A percentile compares a stretch with the other conserved stretches of the same genome.
phyloP scores from a whole-genome alignment of 2,329 filamentous ascomycete genomes.

The Neonectria magnoliae region DNA sequence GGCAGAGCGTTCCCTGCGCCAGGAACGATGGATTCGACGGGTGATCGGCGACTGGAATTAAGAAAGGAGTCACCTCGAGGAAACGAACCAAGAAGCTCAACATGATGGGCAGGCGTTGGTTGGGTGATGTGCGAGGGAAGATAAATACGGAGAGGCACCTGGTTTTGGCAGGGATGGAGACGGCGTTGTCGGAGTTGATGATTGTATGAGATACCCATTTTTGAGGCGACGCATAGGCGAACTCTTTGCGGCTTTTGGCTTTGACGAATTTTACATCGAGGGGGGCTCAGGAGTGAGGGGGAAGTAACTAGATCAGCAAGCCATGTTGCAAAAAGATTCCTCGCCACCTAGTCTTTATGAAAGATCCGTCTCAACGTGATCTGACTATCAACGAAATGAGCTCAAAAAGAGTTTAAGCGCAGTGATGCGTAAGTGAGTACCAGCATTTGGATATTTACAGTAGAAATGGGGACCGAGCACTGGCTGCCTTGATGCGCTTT shows the following conservation, averaged over 20 bases:
- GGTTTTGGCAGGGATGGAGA: not conserved
- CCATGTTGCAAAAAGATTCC: not conserved
- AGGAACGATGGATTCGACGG: constrained; percentile 14
- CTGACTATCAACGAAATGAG: not conserved
- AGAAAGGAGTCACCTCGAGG: not conserved
- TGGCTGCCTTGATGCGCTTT: not conserved
- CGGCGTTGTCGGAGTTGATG: constrained; percentile 17
- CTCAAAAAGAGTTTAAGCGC: not conserved
- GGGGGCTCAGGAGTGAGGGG: not conserved
- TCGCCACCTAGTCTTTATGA: not conserved
- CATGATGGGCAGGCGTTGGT: not conserved
- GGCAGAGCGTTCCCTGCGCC: constrained; percentile 23
- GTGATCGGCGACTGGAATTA: not conserved
- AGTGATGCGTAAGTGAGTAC: not conserved
- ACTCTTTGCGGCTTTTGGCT: not conserved
- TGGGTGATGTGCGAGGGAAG: not conserved
- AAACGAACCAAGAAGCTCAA: not conserved
- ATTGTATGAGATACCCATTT: constrained; percentile 21
- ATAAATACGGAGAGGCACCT: not conserved
- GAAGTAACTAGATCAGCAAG: not conserved
- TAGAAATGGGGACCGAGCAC: not conserved
- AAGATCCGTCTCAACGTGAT: not conserved
- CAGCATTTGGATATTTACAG: not conserved
- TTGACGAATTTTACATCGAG: not conserved
- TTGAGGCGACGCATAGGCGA: not conserved